These are phyloP conservation scores for Cylindrotheca fusiformis DNA, from an alignment of 108 stramenopile species.

Conservation along the genomic window DNA sequence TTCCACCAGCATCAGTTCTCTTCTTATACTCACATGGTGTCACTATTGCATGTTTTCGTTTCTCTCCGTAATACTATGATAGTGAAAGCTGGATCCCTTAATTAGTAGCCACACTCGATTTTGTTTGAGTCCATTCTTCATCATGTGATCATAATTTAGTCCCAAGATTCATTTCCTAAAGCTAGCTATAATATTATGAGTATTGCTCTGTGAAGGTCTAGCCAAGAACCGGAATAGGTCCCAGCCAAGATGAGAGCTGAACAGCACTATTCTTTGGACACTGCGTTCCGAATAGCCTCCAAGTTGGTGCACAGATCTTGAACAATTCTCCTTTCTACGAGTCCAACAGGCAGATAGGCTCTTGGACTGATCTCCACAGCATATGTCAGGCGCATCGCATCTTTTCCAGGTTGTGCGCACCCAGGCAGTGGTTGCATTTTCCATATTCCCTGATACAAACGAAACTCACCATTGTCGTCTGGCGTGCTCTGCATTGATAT, in stretches of 20 bases:
- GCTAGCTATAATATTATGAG: no score
- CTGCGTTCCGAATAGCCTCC: conserved; percentile 64
- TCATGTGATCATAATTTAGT: no score
- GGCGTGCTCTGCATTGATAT: conserved; percentile 87
- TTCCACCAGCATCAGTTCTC: no score
- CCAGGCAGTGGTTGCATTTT: conserved; percentile 86
- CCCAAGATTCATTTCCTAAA: no score
- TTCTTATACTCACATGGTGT: no score
- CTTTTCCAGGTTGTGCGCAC: conserved; percentile 64
- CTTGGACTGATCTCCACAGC: conserved; percentile 87
- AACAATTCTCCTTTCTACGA: conserved; percentile 85
- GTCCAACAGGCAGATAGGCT: conserved; percentile 80
- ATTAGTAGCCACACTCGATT: not conserved
- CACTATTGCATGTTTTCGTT: no score
- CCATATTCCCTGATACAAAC: conserved; percentile 92
- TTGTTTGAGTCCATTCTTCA: no score
- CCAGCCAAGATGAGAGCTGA: no score
- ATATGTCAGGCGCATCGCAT: conserved; percentile 87
- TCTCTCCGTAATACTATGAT: no score
- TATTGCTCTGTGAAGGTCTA: no score
- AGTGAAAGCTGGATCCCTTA: conserved; percentile 18
- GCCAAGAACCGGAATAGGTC: no score
- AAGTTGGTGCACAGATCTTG: conserved; percentile 80
- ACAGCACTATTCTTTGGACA: conserved; percentile 4
- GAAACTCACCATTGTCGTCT: conserved; percentile 87